Evolutionary conservation across 768 basidiomycete genomes (phyloP).

Genomic region (Phylloporus scabripes): DNA sequence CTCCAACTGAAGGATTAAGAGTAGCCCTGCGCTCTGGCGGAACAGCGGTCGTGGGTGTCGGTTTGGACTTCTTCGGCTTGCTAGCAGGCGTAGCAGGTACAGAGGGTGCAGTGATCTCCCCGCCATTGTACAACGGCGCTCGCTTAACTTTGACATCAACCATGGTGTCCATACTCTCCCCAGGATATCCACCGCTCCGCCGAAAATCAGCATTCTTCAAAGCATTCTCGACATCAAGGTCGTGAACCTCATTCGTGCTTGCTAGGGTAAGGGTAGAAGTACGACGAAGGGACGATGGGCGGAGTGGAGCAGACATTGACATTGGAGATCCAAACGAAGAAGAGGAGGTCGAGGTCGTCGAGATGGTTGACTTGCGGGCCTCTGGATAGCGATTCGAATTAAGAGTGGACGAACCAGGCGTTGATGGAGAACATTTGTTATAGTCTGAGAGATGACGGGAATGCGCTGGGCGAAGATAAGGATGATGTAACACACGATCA

Average conservation of each 20-base stretch:
- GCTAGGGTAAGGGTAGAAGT: constrained; percentile 30
- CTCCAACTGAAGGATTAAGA: not conserved
- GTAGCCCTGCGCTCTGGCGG: constrained; percentile 5
- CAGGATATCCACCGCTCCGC: constrained; percentile 13
- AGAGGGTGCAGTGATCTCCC: not conserved
- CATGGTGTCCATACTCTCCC: constrained; percentile 15
- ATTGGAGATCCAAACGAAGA: constrained; percentile 36
- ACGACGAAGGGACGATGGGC: constrained; percentile 40
- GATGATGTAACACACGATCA: constrained; percentile 57
- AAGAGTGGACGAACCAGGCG: constrained; percentile 61
- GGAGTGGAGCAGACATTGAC: constrained; percentile 33
- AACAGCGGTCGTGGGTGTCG: not conserved
- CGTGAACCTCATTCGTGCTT: constrained; percentile 15
- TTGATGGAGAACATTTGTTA: constrained; percentile 38
- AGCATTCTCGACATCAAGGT: constrained; percentile 9
- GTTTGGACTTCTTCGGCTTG: constrained; percentile 16
- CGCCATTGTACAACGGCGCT: constrained; percentile 50
- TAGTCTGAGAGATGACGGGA: constrained; percentile 20
- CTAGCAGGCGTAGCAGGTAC: constrained; percentile 8
- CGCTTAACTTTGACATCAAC: constrained; percentile 33
- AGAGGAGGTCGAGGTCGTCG: constrained; percentile 25
- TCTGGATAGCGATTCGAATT: constrained; percentile 37
- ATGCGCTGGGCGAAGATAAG: constrained; percentile 44
- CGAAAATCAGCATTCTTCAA: constrained; percentile 7
- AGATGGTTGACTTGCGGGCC: constrained; percentile 28